Evolutionary conservation across 225 moss, liverwort and hornwort species (phyloP), one percentile per base, ranked within the genome.

Genomic region (Rhytidiadelphus loreus): DNA sequence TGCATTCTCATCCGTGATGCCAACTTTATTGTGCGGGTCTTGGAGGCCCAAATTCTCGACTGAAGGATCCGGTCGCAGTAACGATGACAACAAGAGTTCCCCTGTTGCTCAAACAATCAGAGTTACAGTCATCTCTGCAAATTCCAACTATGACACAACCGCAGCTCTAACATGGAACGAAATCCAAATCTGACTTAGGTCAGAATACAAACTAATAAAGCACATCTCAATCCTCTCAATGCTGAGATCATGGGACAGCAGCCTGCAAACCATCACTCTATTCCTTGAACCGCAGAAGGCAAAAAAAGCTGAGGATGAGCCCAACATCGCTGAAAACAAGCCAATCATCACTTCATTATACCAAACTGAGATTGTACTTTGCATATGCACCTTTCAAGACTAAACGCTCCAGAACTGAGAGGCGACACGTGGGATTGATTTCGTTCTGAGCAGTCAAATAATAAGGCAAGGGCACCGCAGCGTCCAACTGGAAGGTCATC

Each of bases 21-120:
- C 78, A 74, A 58, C 77, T 87, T 50, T 80, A 76, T 28, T 74
- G n/a, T 66, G 57, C 71, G 39, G 69, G 30, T 85, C 91, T 62
- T 74, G 77, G 66, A 89, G 87, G 68, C 87, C 58, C 59, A 89
- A 80, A 75, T 84, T 83, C 35, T 90, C 74, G 46, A 71, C 74
- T 68, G 80, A 71, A 83, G 88, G 83, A 76, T 89, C 84, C 30
- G 89, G 93, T 68, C 83, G 85, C 79, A 93, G 80, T 65, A 89
- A 86, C 21, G 87, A 90, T 33, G 93, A 93, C 58, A 92, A 35
- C 75, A 92, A 80, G 73, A 93, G 89, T 80, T 90, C 86, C 84
- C 89, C 92, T 93, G 77, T 75, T 86, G 60, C 87, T 77, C 82
- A 88, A 55, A 88, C 64, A 46, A 83, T 82, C 63, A 69, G 37